Evolutionary conservation across 108 stramenopile genomes (phyloP).

Genomic region (Fragilariopsis cylindrus): DNA sequence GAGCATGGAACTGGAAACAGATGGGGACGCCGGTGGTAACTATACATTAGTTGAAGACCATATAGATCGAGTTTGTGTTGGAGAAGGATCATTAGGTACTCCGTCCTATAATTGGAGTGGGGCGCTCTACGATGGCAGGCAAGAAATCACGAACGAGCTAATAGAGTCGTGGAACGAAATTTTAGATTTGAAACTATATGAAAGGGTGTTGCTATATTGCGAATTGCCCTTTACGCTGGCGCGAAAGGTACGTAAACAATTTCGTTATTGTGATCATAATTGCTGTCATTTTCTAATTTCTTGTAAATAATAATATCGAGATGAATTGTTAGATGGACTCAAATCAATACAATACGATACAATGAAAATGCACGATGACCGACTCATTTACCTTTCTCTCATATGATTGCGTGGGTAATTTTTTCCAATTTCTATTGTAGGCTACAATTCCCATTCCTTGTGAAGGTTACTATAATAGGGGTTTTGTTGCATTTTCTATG

Average conservation of each 20-base stretch:
- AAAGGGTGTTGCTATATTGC: constrained; percentile 61
- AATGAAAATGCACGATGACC: too few relatives aligned
- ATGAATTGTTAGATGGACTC: too few relatives aligned
- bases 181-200: constrained; percentile 34
- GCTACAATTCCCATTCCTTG: constrained; percentile 80
- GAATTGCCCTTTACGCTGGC: constrained; percentile 80
- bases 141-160: constrained; percentile 56
- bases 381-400: neutral
- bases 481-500: constrained; percentile 70
- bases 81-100: constrained; percentile 43
- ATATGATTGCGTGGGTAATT: neutral
- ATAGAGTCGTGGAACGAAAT: constrained; percentile 65
- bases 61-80: constrained; percentile 66
- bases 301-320: too few relatives aligned
- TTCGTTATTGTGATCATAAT: neutral
- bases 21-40: constrained; percentile 19
- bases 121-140: constrained; percentile 54
- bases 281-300: neutral
- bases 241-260: constrained; percentile 50
- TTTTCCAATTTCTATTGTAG: constrained; percentile 5
- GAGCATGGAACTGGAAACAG: constrained; percentile 3
- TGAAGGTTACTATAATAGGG: constrained; percentile 86
- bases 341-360: too few relatives aligned
- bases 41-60: constrained; percentile 50
- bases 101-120: constrained; percentile 60